Evolutionary conservation across 2,329 filamentous ascomycete genomes (phyloP).

Genomic region (Rutstroemia sp.): DNA sequence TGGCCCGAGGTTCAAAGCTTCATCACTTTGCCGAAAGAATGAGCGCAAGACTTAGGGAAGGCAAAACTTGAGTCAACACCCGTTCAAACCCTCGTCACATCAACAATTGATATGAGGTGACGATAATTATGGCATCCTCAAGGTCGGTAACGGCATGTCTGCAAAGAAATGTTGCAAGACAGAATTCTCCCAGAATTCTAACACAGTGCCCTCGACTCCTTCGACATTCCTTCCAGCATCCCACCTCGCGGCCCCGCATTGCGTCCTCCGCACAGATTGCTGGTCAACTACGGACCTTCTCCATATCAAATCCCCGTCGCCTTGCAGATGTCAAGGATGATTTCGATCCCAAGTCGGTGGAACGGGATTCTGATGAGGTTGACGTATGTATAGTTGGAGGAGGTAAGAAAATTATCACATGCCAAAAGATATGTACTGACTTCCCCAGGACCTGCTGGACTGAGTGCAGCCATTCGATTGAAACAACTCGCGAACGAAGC

Average conservation of each 20-base stretch:
- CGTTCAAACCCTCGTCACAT: neutral
- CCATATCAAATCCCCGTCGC: constrained; percentile 33
- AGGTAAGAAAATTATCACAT: constrained; percentile 39
- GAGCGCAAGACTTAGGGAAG: neutral
- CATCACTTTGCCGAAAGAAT: constrained; percentile 6
- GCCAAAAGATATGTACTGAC: constrained; percentile 11
- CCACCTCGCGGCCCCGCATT: constrained; percentile 17
- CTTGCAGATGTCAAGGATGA: constrained; percentile 42
- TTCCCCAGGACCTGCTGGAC: constrained; percentile 67
- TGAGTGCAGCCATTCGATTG: constrained; percentile 86
- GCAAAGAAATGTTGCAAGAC: constrained; percentile 22
- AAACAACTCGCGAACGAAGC: constrained; percentile 94
- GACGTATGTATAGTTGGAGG: constrained; percentile 96
- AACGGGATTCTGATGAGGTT: constrained; percentile 87
- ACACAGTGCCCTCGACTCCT: constrained; percentile 13
- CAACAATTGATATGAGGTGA: constrained; percentile 24
- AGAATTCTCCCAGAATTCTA: constrained; percentile 12
- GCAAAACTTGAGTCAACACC: too few species aligned
- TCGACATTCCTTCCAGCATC: constrained; percentile 14
- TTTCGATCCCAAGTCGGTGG: constrained; percentile 61
- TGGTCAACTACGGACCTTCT: constrained; percentile 35
- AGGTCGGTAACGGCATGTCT: constrained; percentile 21
- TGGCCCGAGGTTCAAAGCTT: constrained; percentile 6
- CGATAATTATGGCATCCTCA: constrained; percentile 23
- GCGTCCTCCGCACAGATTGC: constrained; percentile 11